Percentiles rank a stretch among this genome's conserved stretches.
These are phyloP conservation scores for Thelonectria discophora DNA, from an alignment of 2,329 filamentous ascomycete genomes.

Conservation along the genomic window DNA sequence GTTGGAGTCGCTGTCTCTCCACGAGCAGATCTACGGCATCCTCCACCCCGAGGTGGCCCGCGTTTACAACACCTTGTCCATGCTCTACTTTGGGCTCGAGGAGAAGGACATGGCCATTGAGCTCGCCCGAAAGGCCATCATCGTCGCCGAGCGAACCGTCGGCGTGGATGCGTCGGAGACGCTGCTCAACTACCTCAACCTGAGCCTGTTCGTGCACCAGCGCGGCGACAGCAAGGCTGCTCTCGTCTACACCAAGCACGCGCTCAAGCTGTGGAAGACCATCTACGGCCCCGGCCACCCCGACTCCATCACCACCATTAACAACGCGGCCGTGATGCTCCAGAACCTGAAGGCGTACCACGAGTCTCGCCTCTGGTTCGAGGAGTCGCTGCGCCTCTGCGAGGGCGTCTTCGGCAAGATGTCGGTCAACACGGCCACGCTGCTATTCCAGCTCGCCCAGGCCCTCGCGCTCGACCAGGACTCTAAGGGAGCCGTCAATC, in stretches of 20 bases:
- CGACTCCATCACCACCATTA: slow-evolving; percentile 97
- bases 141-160: slow-evolving; percentile 92
- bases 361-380: slow-evolving; percentile 96
- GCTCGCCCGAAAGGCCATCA: slow-evolving; percentile 93
- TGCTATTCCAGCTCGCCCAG: slow-evolving; percentile 97
- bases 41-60: slow-evolving; percentile 95
- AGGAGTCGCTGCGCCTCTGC: slow-evolving; percentile 88
- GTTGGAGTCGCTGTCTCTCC: slow-evolving; percentile 92
- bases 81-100: slow-evolving; percentile 96
- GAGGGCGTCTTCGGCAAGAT: slow-evolving; percentile 89
- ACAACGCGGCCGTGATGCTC: slow-evolving; percentile 98
- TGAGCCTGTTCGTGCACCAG: slow-evolving; percentile 93
- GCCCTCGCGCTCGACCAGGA: slow-evolving; percentile 95
- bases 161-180: slow-evolving; percentile 95
- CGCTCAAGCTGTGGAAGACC: slow-evolving; percentile 94
- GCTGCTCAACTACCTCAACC: slow-evolving; percentile 92
- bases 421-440: slow-evolving; percentile 91
- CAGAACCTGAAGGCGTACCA: slow-evolving; percentile 95
- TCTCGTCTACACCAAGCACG: slow-evolving; percentile 90
- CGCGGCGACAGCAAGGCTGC: slow-evolving; percentile 88
- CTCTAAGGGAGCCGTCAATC: slow-evolving; percentile 86
- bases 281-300: slow-evolving; percentile 94
- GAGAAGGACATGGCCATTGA: slow-evolving; percentile 97
- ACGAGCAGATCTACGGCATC: slow-evolving; percentile 98
- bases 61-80: slow-evolving; percentile 93